Evolutionary conservation across 306 rosid species (phyloP).

Genomic region (Mimosa pudica): DNA sequence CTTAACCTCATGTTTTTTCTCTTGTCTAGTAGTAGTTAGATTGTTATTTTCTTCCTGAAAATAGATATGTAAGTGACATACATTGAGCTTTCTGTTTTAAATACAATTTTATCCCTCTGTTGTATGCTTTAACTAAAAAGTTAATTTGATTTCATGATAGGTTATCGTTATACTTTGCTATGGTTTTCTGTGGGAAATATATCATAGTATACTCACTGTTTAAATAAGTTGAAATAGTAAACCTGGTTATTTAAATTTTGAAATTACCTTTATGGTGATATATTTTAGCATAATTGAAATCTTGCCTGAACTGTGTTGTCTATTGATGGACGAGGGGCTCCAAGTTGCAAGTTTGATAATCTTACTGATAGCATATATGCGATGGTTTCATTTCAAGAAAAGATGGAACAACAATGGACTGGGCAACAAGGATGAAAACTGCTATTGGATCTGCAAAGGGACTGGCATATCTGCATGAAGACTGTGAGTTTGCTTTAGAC

Average conservation of each 20-base stretch:
- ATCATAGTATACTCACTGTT: background rate
- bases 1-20: background rate
- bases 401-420: too few relatives aligned
- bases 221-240: too few relatives aligned
- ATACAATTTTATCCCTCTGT: too few relatives aligned
- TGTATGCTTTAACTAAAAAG: background rate
- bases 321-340: too few relatives aligned
- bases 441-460: slow-evolving; percentile 41
- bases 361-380: too few relatives aligned
- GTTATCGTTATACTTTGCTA: background rate
- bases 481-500: slow-evolving; percentile 39
- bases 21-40: background rate
- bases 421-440: too few relatives aligned
- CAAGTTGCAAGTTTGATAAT: too few relatives aligned
- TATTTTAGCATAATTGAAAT: too few relatives aligned
- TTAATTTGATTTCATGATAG: background rate
- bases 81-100: too few relatives aligned
- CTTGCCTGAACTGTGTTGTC: too few relatives aligned
- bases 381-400: too few relatives aligned
- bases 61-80: background rate
- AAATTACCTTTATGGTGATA: background rate
- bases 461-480: slow-evolving; percentile 46
- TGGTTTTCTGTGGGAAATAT: background rate
- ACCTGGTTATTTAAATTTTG: too few relatives aligned
- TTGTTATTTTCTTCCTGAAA: slow-evolving; percentile 9